Base-by-base conservation (phyloP, 2,329 filamentous ascomycete genomes). In the Fusarium austroafricanum region DNA sequence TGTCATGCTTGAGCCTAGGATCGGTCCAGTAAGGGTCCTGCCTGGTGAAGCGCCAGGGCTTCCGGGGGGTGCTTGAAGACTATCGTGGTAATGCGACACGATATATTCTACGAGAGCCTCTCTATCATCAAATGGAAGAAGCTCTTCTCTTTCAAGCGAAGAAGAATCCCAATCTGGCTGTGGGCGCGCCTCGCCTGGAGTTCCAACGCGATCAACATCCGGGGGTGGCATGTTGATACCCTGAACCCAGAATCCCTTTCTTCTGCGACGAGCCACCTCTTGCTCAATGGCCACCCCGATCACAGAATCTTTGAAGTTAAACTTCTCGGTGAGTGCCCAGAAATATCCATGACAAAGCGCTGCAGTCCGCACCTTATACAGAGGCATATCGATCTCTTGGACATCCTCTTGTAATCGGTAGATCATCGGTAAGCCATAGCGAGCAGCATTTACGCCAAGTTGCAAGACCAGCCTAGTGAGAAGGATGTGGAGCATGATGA, bases 261-360 rank as follows among this genome's bases (percentile, higher is more conserved):
- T 89, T 74, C 89, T 90, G 38, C 95, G 87, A 50, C 92, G 86
- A 12, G 86, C 83, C 59, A 97, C 91, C 76, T 97, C 94, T 58
- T 87, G 89, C 55, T 90, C 86, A 33, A 97, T 89, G 10, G 89
- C 88, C 52, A 86, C 85, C 10, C 93, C 94, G 18, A 92, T 84
- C 0, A 84, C 82, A 0, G 91, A 89, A 9, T 84, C 83, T 54
- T 94, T 90, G 64, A 96, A 90, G 44, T 92, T 87, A 65, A 97
- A 94, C 55, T 88, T 90, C 60, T 94, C 90, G 6, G 87, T 89
- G 63, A 97, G 76, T 1, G 88, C 87, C 90, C 92, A 95, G 60
- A 97, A 89, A 78, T 97, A 97, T 10, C 93, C 94, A 74, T 97
- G 92, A 50, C 95, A 92, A 57, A 98, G 82, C 75, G 92, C 94